phyloP scores from a whole-genome alignment of 1,284 basidiomycete genomes.

The Rhodotorula sp. region DNA sequence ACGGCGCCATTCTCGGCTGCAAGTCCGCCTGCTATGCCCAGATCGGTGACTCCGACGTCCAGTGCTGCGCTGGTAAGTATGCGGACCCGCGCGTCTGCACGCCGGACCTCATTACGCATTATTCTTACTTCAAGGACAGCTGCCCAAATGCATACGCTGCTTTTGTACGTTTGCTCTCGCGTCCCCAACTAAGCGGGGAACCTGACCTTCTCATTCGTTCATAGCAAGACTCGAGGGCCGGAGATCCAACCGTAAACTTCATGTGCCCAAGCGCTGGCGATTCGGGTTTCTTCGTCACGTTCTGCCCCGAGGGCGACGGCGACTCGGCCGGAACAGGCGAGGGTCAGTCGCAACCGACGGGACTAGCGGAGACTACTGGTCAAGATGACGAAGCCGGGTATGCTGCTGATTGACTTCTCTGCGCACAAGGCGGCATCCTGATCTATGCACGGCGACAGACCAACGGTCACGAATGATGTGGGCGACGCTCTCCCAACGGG shows the following conservation, averaged over 20 bases:
- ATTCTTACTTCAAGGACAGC: background rate
- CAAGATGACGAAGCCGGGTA: background rate
- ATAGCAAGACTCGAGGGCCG: conserved; percentile 3
- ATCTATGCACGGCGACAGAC: too few species aligned
- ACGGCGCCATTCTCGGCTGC: conserved; percentile 18
- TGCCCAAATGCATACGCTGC: background rate
- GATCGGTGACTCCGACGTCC: conserved; percentile 7
- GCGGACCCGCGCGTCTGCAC: conserved; percentile 3
- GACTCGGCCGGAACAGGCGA: background rate
- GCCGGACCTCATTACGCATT: conserved; percentile 15
- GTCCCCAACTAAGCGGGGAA: too few species aligned
- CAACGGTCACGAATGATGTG: too few species aligned
- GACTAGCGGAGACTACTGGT: background rate
- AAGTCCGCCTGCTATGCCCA: conserved; percentile 14
- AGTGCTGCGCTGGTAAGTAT: conserved; percentile 22
- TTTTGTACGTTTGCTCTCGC: background rate
- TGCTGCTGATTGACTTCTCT: too few species aligned
- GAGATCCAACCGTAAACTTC: conserved; percentile 10
- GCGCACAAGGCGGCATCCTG: too few species aligned
- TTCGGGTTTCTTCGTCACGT: conserved; percentile 17
- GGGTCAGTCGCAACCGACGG: background rate
- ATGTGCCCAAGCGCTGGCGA: conserved; percentile 2
- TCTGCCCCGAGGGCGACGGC: conserved; percentile 25
- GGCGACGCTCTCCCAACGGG: too few species aligned
- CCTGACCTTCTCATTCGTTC: background rate